A percentile compares a stretch with the other conserved stretches of the same genome.
Evolutionary conservation across 164 flowering plant species (phyloP).

Genomic region (Vitis rotundifolia): DNA sequence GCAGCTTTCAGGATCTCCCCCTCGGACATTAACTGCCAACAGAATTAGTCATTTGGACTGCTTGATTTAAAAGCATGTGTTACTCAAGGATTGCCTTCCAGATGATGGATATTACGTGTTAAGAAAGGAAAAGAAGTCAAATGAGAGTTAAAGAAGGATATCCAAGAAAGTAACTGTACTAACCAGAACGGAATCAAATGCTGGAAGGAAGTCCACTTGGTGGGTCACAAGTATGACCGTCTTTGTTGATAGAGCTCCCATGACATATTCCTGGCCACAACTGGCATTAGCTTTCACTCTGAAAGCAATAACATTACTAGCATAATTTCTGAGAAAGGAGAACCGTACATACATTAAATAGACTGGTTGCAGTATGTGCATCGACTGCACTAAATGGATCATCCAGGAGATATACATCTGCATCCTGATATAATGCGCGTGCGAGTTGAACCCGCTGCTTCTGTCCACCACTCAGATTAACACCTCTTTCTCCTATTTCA

Average conservation of each 20-base stretch:
- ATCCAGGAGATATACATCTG: constrained; percentile 82
- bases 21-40: constrained; percentile 61
- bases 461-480: constrained; percentile 92
- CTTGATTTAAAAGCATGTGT: too few relatives aligned
- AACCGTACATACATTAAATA: constrained; percentile 53
- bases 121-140: too few relatives aligned
- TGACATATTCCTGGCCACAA: constrained; percentile 65
- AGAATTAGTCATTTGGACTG: too few relatives aligned
- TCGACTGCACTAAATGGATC: constrained; percentile 95
- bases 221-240: constrained; percentile 89
- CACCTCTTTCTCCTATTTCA: constrained; percentile 88
- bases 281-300: constrained; percentile 7
- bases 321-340: neutral
- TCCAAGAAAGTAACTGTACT: constrained; percentile 22
- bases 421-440: constrained; percentile 83
- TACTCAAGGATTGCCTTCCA: too few relatives aligned
- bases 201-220: constrained; percentile 93
- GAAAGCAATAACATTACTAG: neutral
- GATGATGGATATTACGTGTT: too few relatives aligned
- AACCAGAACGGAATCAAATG: constrained; percentile 75
- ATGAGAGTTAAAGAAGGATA: too few relatives aligned
- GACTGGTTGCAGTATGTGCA: constrained; percentile 81
- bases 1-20: constrained; percentile 53
- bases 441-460: constrained; percentile 93
- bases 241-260: constrained; percentile 68